phyloP scores from a whole-genome alignment of 208 protist species.

The Crithidia mellificae region DNA sequence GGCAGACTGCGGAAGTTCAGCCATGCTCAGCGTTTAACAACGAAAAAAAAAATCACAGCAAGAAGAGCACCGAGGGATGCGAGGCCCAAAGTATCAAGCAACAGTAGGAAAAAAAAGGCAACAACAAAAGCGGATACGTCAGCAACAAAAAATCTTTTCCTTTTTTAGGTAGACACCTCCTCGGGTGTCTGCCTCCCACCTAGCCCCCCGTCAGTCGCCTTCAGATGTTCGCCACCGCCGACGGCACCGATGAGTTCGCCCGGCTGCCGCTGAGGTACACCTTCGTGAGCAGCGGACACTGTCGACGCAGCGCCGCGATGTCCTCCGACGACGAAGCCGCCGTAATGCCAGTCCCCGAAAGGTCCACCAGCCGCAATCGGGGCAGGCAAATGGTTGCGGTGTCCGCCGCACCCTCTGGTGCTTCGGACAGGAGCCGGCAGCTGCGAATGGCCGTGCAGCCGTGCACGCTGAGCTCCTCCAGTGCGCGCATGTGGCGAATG shows the following conservation, averaged over 20 bases:
- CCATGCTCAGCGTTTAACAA: no score
- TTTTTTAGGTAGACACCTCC: no score
- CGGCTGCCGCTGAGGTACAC: slow-evolving; percentile 2
- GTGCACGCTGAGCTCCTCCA: slow-evolving; percentile 35
- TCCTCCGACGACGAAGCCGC: neutral
- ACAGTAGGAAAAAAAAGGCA: no score
- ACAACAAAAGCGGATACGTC: no score
- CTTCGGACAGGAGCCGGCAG: slow-evolving; percentile 1
- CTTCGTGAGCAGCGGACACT: slow-evolving; percentile 23
- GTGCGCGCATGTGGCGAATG: slow-evolving; percentile 16
- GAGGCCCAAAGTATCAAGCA: no score
- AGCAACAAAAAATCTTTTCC: no score
- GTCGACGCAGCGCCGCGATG: slow-evolving; percentile 11
- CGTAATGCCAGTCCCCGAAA: slow-evolving; percentile 18
- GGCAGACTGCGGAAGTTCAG: no score
- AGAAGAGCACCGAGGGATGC: no score
- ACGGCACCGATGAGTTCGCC: neutral
- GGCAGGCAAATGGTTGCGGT: slow-evolving; percentile 4
- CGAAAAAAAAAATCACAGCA: no score
- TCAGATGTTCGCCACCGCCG: slow-evolving; percentile 15
- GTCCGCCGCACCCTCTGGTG: neutral
- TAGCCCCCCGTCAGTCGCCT: neutral
- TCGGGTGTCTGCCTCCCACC: no score
- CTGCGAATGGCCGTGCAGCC: slow-evolving; percentile 23
- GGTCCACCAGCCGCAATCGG: slow-evolving; percentile 22